Conservation (phyloP, 2,329 filamentous ascomycete species). For the Westerdykella aurantiaca region DNA sequence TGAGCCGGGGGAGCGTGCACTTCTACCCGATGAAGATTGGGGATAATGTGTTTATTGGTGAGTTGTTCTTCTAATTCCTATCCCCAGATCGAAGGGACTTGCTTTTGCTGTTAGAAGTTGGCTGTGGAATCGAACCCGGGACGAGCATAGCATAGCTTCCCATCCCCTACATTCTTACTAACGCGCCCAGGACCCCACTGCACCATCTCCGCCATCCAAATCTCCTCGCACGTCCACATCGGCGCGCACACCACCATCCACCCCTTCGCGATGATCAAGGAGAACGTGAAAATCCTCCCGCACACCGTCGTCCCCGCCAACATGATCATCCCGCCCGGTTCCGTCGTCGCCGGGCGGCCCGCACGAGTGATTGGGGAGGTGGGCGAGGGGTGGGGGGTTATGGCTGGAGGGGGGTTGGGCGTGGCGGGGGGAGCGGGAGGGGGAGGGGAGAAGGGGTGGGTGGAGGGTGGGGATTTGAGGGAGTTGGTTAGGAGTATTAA, state of each 20-base stretch:
- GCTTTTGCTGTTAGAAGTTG: background rate
- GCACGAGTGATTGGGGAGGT: constrained; percentile 44
- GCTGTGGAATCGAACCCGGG: no score
- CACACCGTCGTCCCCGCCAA: constrained; percentile 76
- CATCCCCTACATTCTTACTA: no score
- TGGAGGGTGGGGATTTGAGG: constrained; percentile 47
- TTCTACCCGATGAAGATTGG: constrained; percentile 89
- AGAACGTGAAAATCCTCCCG: constrained; percentile 83
- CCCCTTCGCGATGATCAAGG: constrained; percentile 86
- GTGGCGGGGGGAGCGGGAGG: constrained; percentile 35
- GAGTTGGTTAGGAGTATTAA: constrained; percentile 45
- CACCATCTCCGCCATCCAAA: constrained; percentile 74
- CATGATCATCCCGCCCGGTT: constrained; percentile 90
- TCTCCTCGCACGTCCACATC: constrained; percentile 83
- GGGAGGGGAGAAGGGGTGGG: constrained; percentile 40
- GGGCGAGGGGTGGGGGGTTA: constrained; percentile 48
- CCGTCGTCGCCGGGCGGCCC: constrained; percentile 66
- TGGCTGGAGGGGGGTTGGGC: constrained; percentile 24
- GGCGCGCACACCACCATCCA: constrained; percentile 71
- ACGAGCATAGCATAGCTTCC: no score
- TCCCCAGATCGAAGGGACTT: background rate
- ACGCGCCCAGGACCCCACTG: constrained; percentile 42
- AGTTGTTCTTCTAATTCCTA: constrained; percentile 32
- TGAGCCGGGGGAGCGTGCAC: constrained; percentile 69
- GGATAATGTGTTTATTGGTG: constrained; percentile 88